These are phyloP conservation scores for Narthecium ossifragum DNA, from an alignment of 106 monocot genomes.

Conservation along the genomic window DNA sequence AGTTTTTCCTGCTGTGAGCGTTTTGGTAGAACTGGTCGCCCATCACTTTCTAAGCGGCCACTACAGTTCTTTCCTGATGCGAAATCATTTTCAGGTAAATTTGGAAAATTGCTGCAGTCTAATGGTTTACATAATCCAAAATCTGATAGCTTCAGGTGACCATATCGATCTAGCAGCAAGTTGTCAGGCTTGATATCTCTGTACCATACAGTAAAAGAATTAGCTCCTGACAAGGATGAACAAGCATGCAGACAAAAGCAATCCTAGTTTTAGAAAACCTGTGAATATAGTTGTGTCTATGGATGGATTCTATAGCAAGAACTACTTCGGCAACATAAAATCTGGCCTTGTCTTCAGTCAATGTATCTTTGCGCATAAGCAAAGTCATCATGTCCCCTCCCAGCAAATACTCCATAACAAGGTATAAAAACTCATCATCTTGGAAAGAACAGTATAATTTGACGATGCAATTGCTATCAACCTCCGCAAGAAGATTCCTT, in stretches of 20 bases:
- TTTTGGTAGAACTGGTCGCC: constrained; percentile 17
- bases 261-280: constrained; percentile 9
- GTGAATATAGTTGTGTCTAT: constrained; percentile 40
- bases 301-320: constrained; percentile 39
- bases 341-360: constrained; percentile 41
- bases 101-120: constrained; percentile 25
- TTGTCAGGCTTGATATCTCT: constrained; percentile 48
- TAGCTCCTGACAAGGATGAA: not conserved
- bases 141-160: constrained; percentile 41
- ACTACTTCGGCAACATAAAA: constrained; percentile 35
- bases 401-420: constrained; percentile 34
- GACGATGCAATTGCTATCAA: constrained; percentile 38
- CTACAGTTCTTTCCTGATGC: constrained; percentile 7
- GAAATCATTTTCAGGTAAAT: constrained; percentile 17
- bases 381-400: constrained; percentile 40
- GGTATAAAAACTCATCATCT: constrained; percentile 39
- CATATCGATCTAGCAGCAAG: constrained; percentile 32
- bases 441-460: too few species aligned
- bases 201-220: not conserved
- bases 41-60: constrained; percentile 16
- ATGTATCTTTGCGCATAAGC: too few species aligned
- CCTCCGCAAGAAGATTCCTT: constrained; percentile 44
- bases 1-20: constrained; percentile 32
- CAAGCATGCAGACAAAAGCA: not conserved
- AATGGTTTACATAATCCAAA: constrained; percentile 43